Conservation (phyloP, 352 stramenopile species). For the Phytophthora palmivora region DNA sequence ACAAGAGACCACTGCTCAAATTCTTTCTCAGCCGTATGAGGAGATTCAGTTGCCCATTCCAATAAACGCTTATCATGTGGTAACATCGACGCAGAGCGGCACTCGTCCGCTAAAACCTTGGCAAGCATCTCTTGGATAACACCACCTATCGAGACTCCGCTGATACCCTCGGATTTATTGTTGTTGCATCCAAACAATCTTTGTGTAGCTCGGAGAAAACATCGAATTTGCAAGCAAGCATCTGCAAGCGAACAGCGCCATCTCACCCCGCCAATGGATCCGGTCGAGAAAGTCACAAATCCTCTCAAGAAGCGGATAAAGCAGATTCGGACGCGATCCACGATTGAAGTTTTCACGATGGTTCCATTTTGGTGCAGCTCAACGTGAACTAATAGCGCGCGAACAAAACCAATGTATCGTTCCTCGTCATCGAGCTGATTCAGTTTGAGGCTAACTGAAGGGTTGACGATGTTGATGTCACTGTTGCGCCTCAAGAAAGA, state of each 20-base stretch:
- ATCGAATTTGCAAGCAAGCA: slow-evolving; percentile 18
- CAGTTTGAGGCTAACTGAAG: background rate
- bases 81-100: slow-evolving; percentile 11
- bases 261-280: slow-evolving; percentile 2
- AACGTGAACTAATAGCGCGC: slow-evolving; percentile 25
- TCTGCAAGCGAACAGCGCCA: slow-evolving; percentile 26
- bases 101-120: slow-evolving; percentile 20
- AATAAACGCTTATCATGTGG: slow-evolving; percentile 32
- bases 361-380: slow-evolving; percentile 2
- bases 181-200: slow-evolving; percentile 20
- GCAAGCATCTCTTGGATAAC: slow-evolving; percentile 16
- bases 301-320: slow-evolving; percentile 27
- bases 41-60: slow-evolving; percentile 19
- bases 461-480: background rate
- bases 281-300: slow-evolving; percentile 11
- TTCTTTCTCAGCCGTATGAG: slow-evolving; percentile 11
- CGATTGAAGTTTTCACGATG: slow-evolving; percentile 15
- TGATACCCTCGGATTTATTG: background rate
- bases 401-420: slow-evolving; percentile 10
- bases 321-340: slow-evolving; percentile 8
- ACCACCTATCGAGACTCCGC: slow-evolving; percentile 11
- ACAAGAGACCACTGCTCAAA: slow-evolving; percentile 33
- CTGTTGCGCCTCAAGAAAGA: slow-evolving; percentile 15
- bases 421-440: slow-evolving; percentile 8
- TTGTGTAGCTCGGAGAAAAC: slow-evolving; percentile 23